Percentiles rank a stretch among this genome's conserved stretches.
Conservation (phyloP, 129 eudicot genomes). For the Flaveria sonorensis region DNA sequence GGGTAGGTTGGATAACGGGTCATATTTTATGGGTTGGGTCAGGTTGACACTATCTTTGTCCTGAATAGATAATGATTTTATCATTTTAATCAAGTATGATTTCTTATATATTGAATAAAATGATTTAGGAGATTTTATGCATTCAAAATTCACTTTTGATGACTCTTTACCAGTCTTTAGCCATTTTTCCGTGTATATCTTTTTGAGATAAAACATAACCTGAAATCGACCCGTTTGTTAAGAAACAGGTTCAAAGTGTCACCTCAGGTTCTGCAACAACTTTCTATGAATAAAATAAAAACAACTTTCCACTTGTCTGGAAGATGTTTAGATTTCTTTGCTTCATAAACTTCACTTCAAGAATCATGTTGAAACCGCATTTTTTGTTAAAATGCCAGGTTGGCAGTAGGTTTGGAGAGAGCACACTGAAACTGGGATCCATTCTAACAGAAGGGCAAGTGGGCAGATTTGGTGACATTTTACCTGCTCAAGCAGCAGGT, state of each 20-base stretch:
- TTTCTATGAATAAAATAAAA: too few species aligned
- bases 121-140: neutral
- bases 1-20: neutral
- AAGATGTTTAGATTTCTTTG: neutral
- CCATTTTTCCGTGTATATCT: neutral
- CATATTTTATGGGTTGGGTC: neutral
- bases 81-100: too few species aligned
- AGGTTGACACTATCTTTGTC: neutral
- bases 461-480: constrained; percentile 90
- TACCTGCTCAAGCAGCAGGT: constrained; percentile 98
- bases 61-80: too few species aligned
- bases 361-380: neutral
- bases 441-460: constrained; percentile 93
- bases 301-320: neutral
- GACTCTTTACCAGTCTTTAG: neutral
- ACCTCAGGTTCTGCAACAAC: too few species aligned
- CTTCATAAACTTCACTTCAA: neutral
- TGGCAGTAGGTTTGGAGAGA: constrained; percentile 98
- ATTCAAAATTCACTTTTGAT: neutral
- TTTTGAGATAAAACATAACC: neutral
- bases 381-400: constrained; percentile 52
- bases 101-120: neutral
- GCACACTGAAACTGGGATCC: constrained; percentile 88
- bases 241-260: neutral
- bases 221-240: neutral